Evolutionary conservation across 805 yeast genomes (phyloP).

Genomic region (Maudiozyma saulgeensis): DNA sequence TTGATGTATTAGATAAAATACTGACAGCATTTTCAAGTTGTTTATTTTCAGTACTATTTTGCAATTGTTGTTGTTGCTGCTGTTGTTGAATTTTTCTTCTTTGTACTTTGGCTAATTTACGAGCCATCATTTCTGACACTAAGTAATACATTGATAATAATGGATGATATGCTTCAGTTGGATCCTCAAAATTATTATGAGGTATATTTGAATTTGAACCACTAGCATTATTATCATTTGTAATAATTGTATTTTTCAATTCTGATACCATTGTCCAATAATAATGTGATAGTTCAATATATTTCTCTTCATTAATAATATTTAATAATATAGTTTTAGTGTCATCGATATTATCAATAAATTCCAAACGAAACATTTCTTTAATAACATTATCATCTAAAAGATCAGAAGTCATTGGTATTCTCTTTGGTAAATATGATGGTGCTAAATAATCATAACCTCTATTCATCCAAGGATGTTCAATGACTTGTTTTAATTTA

Average conservation of each 20-base stretch:
- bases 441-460: slow-evolving; percentile 68
- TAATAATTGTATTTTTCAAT: slow-evolving; percentile 2
- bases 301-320: slow-evolving; percentile 55
- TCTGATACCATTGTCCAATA: slow-evolving; percentile 21
- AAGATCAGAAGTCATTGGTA: slow-evolving; percentile 44
- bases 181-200: slow-evolving; percentile 39
- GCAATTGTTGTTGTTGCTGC: slow-evolving; percentile 5
- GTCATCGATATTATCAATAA: slow-evolving; percentile 55
- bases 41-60: slow-evolving; percentile 5
- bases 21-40: slow-evolving; percentile 4
- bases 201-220: neutral
- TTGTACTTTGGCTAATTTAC: slow-evolving; percentile 48
- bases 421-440: slow-evolving; percentile 65
- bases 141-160: slow-evolving; percentile 76
- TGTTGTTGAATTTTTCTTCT: slow-evolving; percentile 15
- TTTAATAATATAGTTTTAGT: slow-evolving; percentile 46
- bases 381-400: slow-evolving; percentile 48
- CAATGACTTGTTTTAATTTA: slow-evolving; percentile 61
- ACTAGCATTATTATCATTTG: too few species aligned
- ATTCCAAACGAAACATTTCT: slow-evolving; percentile 70
- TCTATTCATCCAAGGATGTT: slow-evolving; percentile 91
- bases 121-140: slow-evolving; percentile 72
- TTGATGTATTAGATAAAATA: neutral
- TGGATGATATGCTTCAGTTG: slow-evolving; percentile 83
- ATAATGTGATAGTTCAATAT: slow-evolving; percentile 29